Conservation (phyloP, 176 grass and related monocot species). For the Juncus effusus region DNA sequence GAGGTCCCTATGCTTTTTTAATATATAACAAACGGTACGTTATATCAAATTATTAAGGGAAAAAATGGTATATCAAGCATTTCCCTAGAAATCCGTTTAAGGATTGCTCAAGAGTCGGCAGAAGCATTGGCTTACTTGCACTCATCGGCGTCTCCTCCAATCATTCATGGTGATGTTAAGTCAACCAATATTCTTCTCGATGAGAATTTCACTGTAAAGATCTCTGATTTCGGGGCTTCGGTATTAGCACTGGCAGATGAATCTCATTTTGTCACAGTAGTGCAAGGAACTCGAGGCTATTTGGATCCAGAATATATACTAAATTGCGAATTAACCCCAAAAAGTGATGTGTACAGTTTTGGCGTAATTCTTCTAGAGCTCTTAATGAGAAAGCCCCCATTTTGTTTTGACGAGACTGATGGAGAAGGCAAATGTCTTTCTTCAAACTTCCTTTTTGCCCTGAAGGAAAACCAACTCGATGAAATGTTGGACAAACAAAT, state of each 20-base stretch:
- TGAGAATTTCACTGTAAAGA: conserved; percentile 18
- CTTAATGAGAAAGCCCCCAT: conserved; percentile 20
- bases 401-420: conserved; percentile 20
- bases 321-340: conserved; percentile 20
- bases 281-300: conserved; percentile 54
- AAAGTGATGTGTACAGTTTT: conserved; percentile 39
- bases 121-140: conserved; percentile 32
- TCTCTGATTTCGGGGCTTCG: conserved; percentile 43
- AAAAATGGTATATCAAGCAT: not conserved
- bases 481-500: conserved; percentile 26
- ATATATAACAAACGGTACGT: conserved; percentile 30
- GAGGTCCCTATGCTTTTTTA: conserved; percentile 40
- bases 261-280: conserved; percentile 27
- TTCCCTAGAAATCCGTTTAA: conserved; percentile 2
- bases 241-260: conserved; percentile 26
- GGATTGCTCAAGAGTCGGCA: conserved; percentile 35
- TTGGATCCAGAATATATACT: conserved; percentile 46
- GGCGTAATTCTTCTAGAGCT: conserved; percentile 32
- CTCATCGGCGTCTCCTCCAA: conserved; percentile 28
- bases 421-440: conserved; percentile 24
- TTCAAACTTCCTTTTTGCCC: conserved; percentile 1
- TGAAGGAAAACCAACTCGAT: conserved; percentile 27
- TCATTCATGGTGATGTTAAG: conserved; percentile 38
- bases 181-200: conserved; percentile 37
- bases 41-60: conserved; percentile 33